Base-by-base conservation (phyloP, 139 green algal species). In the Micractinium conductrix region DNA sequence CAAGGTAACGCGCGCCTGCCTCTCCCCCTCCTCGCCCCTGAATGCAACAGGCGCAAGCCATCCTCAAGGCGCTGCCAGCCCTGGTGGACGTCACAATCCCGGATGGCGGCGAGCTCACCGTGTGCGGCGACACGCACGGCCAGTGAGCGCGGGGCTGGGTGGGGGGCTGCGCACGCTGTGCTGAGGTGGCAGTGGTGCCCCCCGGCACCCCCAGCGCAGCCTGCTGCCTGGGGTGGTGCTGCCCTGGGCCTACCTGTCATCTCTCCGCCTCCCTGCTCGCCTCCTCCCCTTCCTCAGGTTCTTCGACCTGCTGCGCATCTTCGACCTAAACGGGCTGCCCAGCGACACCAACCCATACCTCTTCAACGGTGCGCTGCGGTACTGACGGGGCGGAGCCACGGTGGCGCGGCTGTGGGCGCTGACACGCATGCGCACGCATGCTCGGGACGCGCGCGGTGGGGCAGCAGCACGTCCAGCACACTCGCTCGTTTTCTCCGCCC, bases 231-330 rank as follows among this genome's bases (percentile, higher is more conserved):
- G 24, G 53, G 19, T 22, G 19, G 19, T 62, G 53, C 53, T 22
- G 24, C n/a, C 2, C 53, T 22, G 10, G 5, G 8, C 7, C 5
- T 21, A 62, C 53, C 24, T 58, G 48, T 45, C 22, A 19, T 10
- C 38, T 22, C n/a, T n/a, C 4, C 1, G 7, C n/a, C 21, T 16
- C 14, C n/a, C 19, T 87, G 48, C 48, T 45, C 22, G 37, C 14
- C 38, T 22, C n/a, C 63, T 26, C 1, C n/a, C n/a, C 21, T 16
- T 35, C n/a, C 19, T 87, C 62, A 96, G 99, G 90, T 99, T 93
- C 84, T 99, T 93, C 81, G 97, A 99, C 89, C 88, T 99, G 78
- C 87, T 98, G 35, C 96, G 97, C 90, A 99, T 99, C 72, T 99
- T 96, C 78, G 89, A 98, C 42, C 83, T 99, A 42, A 98, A 99